Base-by-base conservation (phyloP, 257 asterid species). In the Datura wrightii region DNA sequence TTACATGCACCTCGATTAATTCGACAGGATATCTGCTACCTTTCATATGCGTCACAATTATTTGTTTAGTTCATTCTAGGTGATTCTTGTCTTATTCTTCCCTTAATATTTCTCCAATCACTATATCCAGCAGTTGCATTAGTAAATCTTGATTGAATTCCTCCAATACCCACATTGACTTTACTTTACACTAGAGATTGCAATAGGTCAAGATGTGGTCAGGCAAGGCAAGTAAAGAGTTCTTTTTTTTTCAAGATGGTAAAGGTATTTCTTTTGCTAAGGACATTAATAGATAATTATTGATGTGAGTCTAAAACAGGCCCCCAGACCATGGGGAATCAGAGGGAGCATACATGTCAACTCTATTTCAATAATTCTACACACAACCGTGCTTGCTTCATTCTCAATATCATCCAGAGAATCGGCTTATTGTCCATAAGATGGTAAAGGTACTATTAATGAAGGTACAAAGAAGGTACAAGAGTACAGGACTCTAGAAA, bases 41-140 rank as follows among this genome's bases (percentile, higher is more conserved):
- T 39, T 31, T 7, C 78, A 67, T 52, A 15, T 10, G 46, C 4
- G 31, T 67, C 78, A 67, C 15, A 76, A 76, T 31, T 48, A 50
- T 76, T 74, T 76, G 18, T 76, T 76, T 50, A 48, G 62, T 50
- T 76, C 46, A 76, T 34, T 50, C 24, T 36, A 76, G 11, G 44
- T 76, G 60, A 50, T 2, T 52, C 41, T 19, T 71, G 19, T 74
- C 42, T 72, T 19, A 18, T 54, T 72, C 59, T 19, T 74, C n/a
- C 80, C 1, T 42, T 74, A 3, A 19, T 74, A 48, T 46, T 74
- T 74, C 80, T 48, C 80, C 59, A 48, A 16, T 31, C 82, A 14
- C 62, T 13, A 31, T 54, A 52, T 67, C 50, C 76, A 67, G 5
- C 7, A 74, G 58, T 13, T 19, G 59, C 59, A 74, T 48, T 34